These are phyloP conservation scores for Cystobasidium tubakii DNA, from an alignment of 768 basidiomycete species.

Conservation along the genomic window DNA sequence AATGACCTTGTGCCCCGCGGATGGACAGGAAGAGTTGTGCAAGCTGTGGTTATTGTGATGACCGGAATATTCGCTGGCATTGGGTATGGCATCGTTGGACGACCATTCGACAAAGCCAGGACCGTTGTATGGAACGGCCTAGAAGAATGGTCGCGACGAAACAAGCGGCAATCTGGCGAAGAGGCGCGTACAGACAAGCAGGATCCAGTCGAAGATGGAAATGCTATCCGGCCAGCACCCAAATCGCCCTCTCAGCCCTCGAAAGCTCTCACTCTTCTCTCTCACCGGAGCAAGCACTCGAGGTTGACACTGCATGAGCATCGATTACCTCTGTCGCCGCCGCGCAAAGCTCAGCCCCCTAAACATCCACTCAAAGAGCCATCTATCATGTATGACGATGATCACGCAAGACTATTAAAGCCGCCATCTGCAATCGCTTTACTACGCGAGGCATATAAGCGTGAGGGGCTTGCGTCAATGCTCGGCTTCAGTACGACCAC, in stretches of 20 bases:
- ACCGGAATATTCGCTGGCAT: conserved; percentile 34
- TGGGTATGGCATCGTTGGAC: conserved; percentile 33
- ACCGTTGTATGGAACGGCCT: conserved; percentile 32
- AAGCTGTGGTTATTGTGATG: conserved; percentile 30
- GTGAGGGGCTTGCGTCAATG: conserved; percentile 10
- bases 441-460: conserved; percentile 11
- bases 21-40: conserved; percentile 30
- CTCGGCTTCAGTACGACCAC: conserved; percentile 17
- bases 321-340: conserved; percentile 16
- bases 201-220: not conserved
- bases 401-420: not conserved
- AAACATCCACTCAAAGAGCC: conserved; percentile 26
- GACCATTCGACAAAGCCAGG: conserved; percentile 33
- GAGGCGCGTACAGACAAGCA: not conserved
- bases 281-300: conserved; percentile 19
- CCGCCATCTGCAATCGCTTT: conserved; percentile 4
- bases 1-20: conserved; percentile 18
- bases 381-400: not conserved
- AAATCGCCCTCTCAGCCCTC: not conserved
- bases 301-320: conserved; percentile 19
- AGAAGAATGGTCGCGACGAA: conserved; percentile 29
- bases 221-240: not conserved
- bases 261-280: not conserved
- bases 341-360: conserved; percentile 12
- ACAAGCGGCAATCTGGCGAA: not conserved